These are phyloP conservation scores for Plasmodium yoelii DNA, from an alignment of 169 alveolate genomes.

Conservation along the genomic window DNA sequence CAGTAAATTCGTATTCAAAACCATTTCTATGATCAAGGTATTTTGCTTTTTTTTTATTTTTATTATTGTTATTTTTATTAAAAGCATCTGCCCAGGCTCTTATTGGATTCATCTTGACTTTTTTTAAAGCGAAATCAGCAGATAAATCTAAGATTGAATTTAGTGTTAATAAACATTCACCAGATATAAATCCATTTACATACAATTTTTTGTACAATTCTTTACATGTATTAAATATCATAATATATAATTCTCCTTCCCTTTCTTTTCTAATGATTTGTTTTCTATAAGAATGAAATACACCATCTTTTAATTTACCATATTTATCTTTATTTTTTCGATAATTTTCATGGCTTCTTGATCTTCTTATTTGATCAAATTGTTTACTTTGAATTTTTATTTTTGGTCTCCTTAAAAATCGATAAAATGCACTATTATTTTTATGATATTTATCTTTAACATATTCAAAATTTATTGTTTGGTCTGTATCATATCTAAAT, in stretches of 20 bases:
- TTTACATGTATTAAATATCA: slow-evolving; percentile 88
- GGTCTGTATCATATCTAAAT: slow-evolving; percentile 71
- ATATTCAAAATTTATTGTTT: slow-evolving; percentile 51
- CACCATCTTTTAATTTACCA: slow-evolving; percentile 18
- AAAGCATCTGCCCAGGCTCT: slow-evolving; percentile 83
- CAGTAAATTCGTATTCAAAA: slow-evolving; percentile 72
- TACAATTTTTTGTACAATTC: slow-evolving; percentile 86
- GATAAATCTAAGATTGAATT: slow-evolving; percentile 83
- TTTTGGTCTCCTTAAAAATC: slow-evolving; percentile 50
- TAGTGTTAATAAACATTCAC: slow-evolving; percentile 85
- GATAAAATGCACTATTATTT: slow-evolving; percentile 53
- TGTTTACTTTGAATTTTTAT: slow-evolving; percentile 29
- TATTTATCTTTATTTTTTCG: slow-evolving; percentile 12
- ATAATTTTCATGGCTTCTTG: slow-evolving; percentile 76
- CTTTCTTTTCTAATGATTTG: slow-evolving; percentile 81
- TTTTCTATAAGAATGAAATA: slow-evolving; percentile 32
- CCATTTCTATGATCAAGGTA: slow-evolving; percentile 66
- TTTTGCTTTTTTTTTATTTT: slow-evolving; percentile 30
- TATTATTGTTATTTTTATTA: slow-evolving; percentile 41
- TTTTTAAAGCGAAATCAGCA: slow-evolving; percentile 87
- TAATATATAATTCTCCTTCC: slow-evolving; percentile 88
- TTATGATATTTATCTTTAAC: slow-evolving; percentile 39
- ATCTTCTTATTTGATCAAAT: slow-evolving; percentile 60
- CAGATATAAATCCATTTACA: slow-evolving; percentile 84
- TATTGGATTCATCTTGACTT: slow-evolving; percentile 85